These are phyloP conservation scores for Citrus maxima DNA, from an alignment of 345 rosid species.

Conservation along the genomic window DNA sequence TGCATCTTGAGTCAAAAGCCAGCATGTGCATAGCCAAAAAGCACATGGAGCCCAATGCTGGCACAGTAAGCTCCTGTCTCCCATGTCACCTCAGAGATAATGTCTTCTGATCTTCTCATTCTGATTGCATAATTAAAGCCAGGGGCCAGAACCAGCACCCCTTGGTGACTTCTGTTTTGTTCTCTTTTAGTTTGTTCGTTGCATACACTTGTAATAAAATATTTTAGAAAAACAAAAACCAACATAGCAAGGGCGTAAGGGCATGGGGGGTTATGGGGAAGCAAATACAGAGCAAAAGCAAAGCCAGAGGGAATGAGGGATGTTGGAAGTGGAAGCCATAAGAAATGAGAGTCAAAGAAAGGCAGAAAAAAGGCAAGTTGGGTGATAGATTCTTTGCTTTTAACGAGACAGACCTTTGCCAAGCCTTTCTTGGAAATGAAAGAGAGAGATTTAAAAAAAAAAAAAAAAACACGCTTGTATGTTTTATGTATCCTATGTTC, in stretches of 20 bases:
- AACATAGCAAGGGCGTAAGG: too few species aligned
- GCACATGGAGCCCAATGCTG: conserved; percentile 68
- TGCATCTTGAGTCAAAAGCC: conserved; percentile 45
- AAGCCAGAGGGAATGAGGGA: background rate
- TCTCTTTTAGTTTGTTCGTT: too few species aligned
- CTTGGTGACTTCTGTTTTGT: too few species aligned
- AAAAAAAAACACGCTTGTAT: conserved; percentile 35
- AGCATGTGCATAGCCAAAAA: conserved; percentile 53
- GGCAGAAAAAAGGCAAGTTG: conserved; percentile 10
- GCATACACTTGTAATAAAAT: too few species aligned
- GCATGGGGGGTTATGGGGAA: too few species aligned
- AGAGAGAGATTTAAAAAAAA: conserved; percentile 51
- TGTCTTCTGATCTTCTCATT: too few species aligned
- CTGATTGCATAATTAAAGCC: too few species aligned
- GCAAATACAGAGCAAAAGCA: background rate
- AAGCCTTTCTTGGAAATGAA: conserved; percentile 82
- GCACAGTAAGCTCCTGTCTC: conserved; percentile 27
- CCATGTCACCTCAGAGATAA: conserved; percentile 1
- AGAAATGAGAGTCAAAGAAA: conserved; percentile 17
- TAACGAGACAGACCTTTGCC: conserved; percentile 50
- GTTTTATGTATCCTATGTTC: conserved; percentile 30
- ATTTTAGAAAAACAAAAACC: too few species aligned
- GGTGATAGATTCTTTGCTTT: conserved; percentile 54
- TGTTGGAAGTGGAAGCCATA: background rate
- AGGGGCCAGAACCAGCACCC: too few species aligned